phyloP scores from a whole-genome alignment of 192 early-diverging fungal genomes.

The Coemansia sp. region DNA sequence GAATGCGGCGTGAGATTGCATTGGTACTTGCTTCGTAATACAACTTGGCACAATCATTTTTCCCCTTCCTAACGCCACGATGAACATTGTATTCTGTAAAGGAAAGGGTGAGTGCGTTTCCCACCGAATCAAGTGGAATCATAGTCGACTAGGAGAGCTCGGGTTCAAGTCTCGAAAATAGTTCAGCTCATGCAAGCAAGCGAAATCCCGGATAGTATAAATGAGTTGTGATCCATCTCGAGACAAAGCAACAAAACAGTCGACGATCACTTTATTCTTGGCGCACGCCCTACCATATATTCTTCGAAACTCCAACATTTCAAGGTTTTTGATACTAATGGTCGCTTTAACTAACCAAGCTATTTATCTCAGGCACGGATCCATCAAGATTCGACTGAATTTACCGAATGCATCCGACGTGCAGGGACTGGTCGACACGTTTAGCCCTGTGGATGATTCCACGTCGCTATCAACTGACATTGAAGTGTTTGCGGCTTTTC shows the following conservation, averaged over 20 bases:
- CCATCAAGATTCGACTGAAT: background rate
- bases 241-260: background rate
- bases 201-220: too few relatives aligned
- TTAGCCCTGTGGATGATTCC: background rate
- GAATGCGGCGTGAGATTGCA: background rate
- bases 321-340: background rate
- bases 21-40: background rate
- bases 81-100: too few relatives aligned
- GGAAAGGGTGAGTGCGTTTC: too few relatives aligned
- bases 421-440: background rate
- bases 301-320: background rate
- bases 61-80: background rate
- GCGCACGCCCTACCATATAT: background rate
- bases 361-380: background rate
- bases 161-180: too few relatives aligned
- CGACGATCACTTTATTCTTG: background rate
- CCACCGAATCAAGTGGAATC: too few relatives aligned
- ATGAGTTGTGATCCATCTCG: background rate
- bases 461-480: background rate
- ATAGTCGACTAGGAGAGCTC: too few relatives aligned
- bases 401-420: background rate
- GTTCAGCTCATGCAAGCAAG: too few relatives aligned
- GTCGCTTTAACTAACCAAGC: background rate
- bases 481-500: slow-evolving; percentile 13
- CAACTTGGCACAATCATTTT: background rate